Conservation (phyloP, 129 eudicot genomes). For the Flaveria robusta region DNA sequence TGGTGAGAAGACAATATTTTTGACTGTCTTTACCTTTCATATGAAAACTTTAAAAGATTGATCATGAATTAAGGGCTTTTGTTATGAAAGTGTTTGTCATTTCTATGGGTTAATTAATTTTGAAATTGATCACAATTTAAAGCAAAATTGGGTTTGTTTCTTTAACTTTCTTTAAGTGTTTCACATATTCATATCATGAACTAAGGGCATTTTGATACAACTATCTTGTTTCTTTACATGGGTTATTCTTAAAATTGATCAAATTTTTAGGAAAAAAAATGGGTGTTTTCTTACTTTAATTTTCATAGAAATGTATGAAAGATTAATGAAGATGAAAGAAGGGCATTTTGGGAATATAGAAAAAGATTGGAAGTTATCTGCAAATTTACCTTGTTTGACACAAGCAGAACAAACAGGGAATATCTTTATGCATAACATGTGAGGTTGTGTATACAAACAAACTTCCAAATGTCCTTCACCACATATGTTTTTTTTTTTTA, state of each 20-base stretch:
- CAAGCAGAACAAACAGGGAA: constrained; percentile 40
- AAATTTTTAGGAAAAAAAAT: background rate
- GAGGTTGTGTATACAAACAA: constrained; percentile 40
- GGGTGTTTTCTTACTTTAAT: constrained; percentile 14
- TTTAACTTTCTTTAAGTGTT: background rate
- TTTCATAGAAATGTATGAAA: constrained; percentile 16
- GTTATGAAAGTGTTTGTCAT: background rate
- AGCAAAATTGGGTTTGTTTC: background rate
- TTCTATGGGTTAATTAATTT: constrained; percentile 1
- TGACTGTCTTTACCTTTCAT: background rate
- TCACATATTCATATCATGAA: background rate
- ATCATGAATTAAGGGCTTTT: constrained; percentile 1
- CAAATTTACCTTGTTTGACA: constrained; percentile 39
- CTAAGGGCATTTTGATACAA: constrained; percentile 7
- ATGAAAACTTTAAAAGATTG: background rate
- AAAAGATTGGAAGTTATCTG: constrained; percentile 27
- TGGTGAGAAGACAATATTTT: background rate
- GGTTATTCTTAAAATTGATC: constrained; percentile 16
- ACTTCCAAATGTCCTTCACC: constrained; percentile 36
- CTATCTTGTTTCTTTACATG: background rate
- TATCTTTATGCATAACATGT: constrained; percentile 36
- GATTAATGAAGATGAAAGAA: constrained; percentile 18
- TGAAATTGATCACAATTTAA: constrained; percentile 14
- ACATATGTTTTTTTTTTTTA: constrained; percentile 10
- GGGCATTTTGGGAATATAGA: constrained; percentile 27